Percentiles rank a stretch among this genome's conserved stretches.
phyloP scores from a whole-genome alignment of 805 yeast species.

The Yarrowia hollandica region DNA sequence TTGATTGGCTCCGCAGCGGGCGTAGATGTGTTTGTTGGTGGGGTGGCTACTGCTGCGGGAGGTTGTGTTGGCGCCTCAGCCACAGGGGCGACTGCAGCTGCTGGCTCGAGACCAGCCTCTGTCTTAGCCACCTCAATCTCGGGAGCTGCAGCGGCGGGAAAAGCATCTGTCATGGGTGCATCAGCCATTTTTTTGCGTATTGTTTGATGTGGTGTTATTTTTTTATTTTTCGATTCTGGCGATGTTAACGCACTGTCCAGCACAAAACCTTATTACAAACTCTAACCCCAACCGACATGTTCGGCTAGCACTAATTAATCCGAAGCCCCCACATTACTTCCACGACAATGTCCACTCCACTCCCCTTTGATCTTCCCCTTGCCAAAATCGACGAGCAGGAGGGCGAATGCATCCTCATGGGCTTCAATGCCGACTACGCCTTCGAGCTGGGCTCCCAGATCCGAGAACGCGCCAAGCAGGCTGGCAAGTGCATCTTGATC shows the following conservation, averaged over 20 bases:
- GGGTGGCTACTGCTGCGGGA: conserved; percentile 3
- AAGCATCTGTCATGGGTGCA: conserved; percentile 3
- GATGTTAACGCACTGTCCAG: conserved; percentile 5
- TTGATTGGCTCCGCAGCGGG: conserved; percentile 7
- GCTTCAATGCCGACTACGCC: conserved; percentile 58
- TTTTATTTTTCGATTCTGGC: neutral
- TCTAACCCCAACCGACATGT: neutral
- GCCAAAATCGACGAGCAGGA: conserved; percentile 36
- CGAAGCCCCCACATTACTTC: neutral
- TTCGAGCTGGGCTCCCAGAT: conserved; percentile 71
- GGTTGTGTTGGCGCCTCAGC: neutral
- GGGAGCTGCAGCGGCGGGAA: neutral
- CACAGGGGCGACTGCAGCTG: neutral
- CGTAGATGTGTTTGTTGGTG: neutral
- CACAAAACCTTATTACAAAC: neutral
- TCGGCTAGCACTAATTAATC: neutral
- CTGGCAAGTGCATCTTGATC: conserved; percentile 36
- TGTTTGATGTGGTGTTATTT: neutral
- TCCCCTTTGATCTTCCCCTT: conserved; percentile 18
- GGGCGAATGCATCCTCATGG: conserved; percentile 35
- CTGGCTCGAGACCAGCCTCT: neutral
- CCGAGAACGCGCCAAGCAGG: conserved; percentile 62
- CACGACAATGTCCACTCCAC: conserved; percentile 10
- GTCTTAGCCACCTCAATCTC: neutral
- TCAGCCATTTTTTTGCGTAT: neutral